Conservation (phyloP, 2,329 filamentous ascomycete genomes). For the Fusarium mexicanum region DNA sequence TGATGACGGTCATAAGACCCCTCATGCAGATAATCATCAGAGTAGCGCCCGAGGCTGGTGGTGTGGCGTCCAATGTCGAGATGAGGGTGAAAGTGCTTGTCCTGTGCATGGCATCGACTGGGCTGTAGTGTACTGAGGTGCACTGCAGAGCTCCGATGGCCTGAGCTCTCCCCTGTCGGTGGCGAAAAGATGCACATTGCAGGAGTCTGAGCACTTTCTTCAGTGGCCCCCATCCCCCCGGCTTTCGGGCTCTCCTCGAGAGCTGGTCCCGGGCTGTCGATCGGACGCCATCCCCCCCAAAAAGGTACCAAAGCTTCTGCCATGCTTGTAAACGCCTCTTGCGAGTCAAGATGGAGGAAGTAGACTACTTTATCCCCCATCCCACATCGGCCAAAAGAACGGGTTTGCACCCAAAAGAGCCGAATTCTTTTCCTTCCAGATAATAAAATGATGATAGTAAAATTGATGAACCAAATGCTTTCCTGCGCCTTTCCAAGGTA, state of each 20-base stretch:
- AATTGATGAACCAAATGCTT: conserved; percentile 1
- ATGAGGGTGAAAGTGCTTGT: conserved; percentile 4
- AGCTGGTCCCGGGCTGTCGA: conserved; percentile 8
- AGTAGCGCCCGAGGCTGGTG: conserved; percentile 19
- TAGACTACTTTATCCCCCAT: background rate
- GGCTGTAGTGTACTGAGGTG: background rate
- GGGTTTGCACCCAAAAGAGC: conserved; percentile 42
- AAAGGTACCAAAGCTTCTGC: conserved; percentile 25
- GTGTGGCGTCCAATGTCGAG: conserved; percentile 34
- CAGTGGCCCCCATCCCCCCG: conserved; percentile 13
- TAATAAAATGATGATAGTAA: conserved; percentile 2
- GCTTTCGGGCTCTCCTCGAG: background rate
- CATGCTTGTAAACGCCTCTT: conserved; percentile 2
- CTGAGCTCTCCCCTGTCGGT: conserved; percentile 12
- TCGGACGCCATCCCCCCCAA: conserved; percentile 8
- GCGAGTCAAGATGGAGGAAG: background rate
- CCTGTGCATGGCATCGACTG: background rate
- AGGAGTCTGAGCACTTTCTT: background rate
- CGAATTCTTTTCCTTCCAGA: conserved; percentile 38
- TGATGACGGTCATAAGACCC: conserved; percentile 26
- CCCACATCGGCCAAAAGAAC: conserved; percentile 21
- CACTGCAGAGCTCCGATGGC: background rate
- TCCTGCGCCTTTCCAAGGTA: conserved; percentile 32
- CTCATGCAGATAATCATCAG: conserved; percentile 7
- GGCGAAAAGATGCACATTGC: conserved; percentile 17